Evolutionary conservation across 2,329 filamentous ascomycete genomes (phyloP).

Genomic region (Ceratocystis diversiconidia): DNA sequence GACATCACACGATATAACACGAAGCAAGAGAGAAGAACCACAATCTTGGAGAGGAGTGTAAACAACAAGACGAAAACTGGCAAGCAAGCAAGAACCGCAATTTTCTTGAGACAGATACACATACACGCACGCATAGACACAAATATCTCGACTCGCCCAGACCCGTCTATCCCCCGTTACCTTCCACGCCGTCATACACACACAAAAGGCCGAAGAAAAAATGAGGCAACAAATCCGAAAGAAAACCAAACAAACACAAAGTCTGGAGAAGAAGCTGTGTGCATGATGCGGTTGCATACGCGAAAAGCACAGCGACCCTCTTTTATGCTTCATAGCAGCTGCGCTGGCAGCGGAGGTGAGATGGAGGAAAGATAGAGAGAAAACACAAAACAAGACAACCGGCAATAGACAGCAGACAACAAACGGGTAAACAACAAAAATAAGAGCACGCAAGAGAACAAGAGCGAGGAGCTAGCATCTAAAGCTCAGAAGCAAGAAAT

Average conservation of each 20-base stretch:
- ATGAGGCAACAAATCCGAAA: background rate
- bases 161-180: background rate
- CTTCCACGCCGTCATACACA: background rate
- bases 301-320: background rate
- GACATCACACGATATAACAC: background rate
- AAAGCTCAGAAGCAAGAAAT: too few relatives aligned
- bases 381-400: background rate
- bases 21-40: background rate
- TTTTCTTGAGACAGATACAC: background rate
- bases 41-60: background rate
- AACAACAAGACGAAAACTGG: background rate
- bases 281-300: constrained; percentile 1
- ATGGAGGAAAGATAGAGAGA: too few relatives aligned
- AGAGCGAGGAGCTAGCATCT: too few relatives aligned
- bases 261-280: background rate
- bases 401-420: background rate
- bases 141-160: background rate
- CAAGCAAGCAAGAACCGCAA: background rate
- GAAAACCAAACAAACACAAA: background rate
- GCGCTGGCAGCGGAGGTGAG: background rate
- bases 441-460: too few relatives aligned
- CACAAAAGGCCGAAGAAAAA: background rate
- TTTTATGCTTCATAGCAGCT: background rate
- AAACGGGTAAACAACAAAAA: background rate
- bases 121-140: background rate